Evolutionary conservation across 2,329 filamentous ascomycete species (phyloP), one percentile per base, ranked within the genome.

Genomic region (Neoascochyta sp.): DNA sequence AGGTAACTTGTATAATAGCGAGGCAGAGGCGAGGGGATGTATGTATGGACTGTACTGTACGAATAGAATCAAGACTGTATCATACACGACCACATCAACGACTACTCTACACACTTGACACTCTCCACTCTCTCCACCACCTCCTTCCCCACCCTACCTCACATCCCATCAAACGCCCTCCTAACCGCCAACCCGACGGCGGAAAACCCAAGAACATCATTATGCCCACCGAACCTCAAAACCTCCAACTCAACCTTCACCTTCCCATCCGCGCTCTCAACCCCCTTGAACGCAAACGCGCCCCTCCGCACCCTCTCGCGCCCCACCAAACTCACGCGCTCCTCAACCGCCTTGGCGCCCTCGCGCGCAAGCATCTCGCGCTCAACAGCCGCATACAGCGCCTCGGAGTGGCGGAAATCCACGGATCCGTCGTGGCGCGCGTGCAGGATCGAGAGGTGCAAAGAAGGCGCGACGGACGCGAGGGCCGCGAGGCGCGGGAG

Each of bases 371-470:
- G 15, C 52, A 62, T 35, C 34, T 50, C 18, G 1, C 29, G 31
- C 27, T 61, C 49, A 7, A 62, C 39, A 2, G 40, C 45, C 19
- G 29, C 29, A 22, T 49, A 63, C 19, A 63, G 21, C 0, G 34
- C 59, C 23, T 59, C 47, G 16, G 80, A 78, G 52, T 88, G 80
- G 1, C 67, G 73, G 66, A 78, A 90, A 0, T 85, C 80, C 37
- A 96, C 95, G 47, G 95, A 86, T 36, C 69, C 67, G 57, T 96
- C 90, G 52, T 95, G 78, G 31, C 75, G 73, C 10, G 88, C 85
- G 50, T 95, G 90, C 3, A 96, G 66, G 22, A 95, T 67, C 23
- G 76, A 80, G 12, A 95, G 65, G 13, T 80, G 73, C 7, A 92
- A 33, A 10, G 37, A 31, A 0, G 47, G 32, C 14, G 42, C 35